Base-by-base conservation (phyloP, 768 basidiomycete species). In the Clitopilus passeckerianus region DNA sequence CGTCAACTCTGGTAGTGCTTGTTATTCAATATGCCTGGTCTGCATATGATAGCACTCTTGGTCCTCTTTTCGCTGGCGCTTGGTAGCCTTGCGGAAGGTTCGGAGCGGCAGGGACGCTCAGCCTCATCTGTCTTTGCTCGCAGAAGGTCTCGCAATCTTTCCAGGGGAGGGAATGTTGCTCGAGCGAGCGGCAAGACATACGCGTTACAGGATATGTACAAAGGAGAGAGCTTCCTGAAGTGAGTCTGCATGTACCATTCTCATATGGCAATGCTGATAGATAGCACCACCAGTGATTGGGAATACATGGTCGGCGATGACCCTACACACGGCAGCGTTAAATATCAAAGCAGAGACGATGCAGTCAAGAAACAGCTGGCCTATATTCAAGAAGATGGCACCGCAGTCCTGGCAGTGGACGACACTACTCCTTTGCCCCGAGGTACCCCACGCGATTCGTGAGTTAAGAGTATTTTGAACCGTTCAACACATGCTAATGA, bases 321-420 rank as follows among this genome's bases (percentile, higher is more conserved):
- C 70, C 91, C 91, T 2, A 92, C 91, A 0, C 71, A 83, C 62
- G 91, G 91, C 16, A 72, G 72, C 23, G 91, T 93, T 54, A 78
- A 83, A 59, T 93, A 84, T 68, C 74, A 83, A 60, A 72, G 65
- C 33, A 68, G 74, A 65, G 66, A 70, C 1, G 71, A 82, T 22
- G 89, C 89, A 1, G 72, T 71, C 57, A 63, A 70, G 9, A 75
- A 82, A 35, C 79, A 79, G 1, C 80, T 93, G 35, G 84, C 87
- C 2, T 87, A 79, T 65, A 81, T 90, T 24, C 80, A 88, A 60
- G 68, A 69, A 18, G 82, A 85, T 64, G 80, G 80, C 24, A 79
- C 83, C 24, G 80, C 80, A 0, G 74, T 87, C 37, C 71, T 91
- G 53, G 83, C 83, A 33, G 87, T 91, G 12, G 90, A 91, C 65